Conservation (phyloP, 371 early-diverging fungal genomes). For the Rhizopus delemar region DNA sequence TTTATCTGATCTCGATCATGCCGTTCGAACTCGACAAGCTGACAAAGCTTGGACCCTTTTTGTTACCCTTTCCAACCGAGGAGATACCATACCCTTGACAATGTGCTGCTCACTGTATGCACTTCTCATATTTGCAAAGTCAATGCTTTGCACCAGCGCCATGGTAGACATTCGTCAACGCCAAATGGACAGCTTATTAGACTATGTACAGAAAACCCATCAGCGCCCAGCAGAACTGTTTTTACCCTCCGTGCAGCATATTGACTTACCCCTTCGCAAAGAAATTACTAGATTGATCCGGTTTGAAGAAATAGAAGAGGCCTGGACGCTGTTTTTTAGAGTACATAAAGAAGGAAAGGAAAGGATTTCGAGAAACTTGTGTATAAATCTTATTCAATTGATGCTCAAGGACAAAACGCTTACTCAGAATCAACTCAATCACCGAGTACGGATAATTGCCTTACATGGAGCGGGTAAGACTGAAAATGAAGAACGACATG, state of each 20-base stretch:
- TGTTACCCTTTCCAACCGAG: slow-evolving; percentile 30
- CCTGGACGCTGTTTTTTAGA: slow-evolving; percentile 30
- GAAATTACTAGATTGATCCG: slow-evolving; percentile 26
- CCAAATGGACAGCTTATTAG: slow-evolving; percentile 34
- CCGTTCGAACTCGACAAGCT: slow-evolving; percentile 40
- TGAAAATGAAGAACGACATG: slow-evolving; percentile 20
- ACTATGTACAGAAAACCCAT: slow-evolving; percentile 31
- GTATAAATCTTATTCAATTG: slow-evolving; percentile 33
- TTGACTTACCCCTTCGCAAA: slow-evolving; percentile 38
- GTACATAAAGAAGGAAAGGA: slow-evolving; percentile 20
- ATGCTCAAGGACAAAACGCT: slow-evolving; percentile 24
- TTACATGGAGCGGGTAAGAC: slow-evolving; percentile 20
- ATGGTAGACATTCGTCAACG: slow-evolving; percentile 23
- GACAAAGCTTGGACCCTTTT: slow-evolving; percentile 47
- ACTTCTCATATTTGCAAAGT: slow-evolving; percentile 36
- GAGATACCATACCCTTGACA: slow-evolving; percentile 29
- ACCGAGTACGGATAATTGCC: slow-evolving; percentile 27
- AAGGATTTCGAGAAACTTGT: slow-evolving; percentile 25
- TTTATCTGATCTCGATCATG: slow-evolving; percentile 37
- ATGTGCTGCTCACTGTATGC: slow-evolving; percentile 39
- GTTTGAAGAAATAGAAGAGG: slow-evolving; percentile 8
- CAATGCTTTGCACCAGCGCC: slow-evolving; percentile 13
- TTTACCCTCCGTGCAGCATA: slow-evolving; percentile 22
- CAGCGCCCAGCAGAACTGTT: slow-evolving; percentile 23
- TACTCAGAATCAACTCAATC: slow-evolving; percentile 21